Evolutionary conservation across 2,329 filamentous ascomycete genomes (phyloP).

Genomic region (Penicillium sclerotigenum): DNA sequence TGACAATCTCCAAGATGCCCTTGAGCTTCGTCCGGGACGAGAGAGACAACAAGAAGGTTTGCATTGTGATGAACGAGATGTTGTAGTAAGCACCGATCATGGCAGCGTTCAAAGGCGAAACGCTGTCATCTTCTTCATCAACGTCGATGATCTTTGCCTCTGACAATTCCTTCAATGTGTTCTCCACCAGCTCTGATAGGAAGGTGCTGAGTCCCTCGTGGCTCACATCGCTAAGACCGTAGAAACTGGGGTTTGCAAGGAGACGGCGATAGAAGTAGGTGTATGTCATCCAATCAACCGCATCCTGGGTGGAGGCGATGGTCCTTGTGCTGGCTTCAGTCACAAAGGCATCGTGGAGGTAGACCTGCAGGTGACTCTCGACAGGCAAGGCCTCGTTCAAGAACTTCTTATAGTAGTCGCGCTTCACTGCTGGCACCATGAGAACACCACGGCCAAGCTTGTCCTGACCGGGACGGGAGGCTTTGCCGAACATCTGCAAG

Average conservation of each 20-base stretch:
- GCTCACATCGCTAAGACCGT: slow-evolving; percentile 80
- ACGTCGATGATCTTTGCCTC: slow-evolving; percentile 96
- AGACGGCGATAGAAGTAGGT: slow-evolving; percentile 97
- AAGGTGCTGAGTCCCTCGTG: slow-evolving; percentile 93
- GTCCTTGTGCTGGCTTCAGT: slow-evolving; percentile 96
- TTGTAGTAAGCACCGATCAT: slow-evolving; percentile 99
- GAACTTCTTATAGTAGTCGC: slow-evolving; percentile 99
- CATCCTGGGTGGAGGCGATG: slow-evolving; percentile 91
- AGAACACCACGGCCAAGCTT: slow-evolving; percentile 85
- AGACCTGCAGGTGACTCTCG: slow-evolving; percentile 88
- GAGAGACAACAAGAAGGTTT: slow-evolving; percentile 91
- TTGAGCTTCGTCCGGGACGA: slow-evolving; percentile 89
- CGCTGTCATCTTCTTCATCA: slow-evolving; percentile 87
- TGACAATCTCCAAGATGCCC: slow-evolving; percentile 93
- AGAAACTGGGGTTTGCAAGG: slow-evolving; percentile 94
- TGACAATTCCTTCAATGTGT: slow-evolving; percentile 80
- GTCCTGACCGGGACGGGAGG: slow-evolving; percentile 73
- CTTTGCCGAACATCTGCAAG: slow-evolving; percentile 96
- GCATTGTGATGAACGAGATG: slow-evolving; percentile 98
- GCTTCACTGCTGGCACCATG: slow-evolving; percentile 91
- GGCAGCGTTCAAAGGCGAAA: slow-evolving; percentile 86
- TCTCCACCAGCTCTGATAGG: slow-evolving; percentile 91
- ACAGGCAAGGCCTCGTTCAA: slow-evolving; percentile 92
- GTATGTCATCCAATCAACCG: slow-evolving; percentile 97
- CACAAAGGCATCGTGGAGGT: slow-evolving; percentile 92